These are phyloP conservation scores for Sambucus nigra DNA, from an alignment of 129 eudicot species.

Conservation along the genomic window DNA sequence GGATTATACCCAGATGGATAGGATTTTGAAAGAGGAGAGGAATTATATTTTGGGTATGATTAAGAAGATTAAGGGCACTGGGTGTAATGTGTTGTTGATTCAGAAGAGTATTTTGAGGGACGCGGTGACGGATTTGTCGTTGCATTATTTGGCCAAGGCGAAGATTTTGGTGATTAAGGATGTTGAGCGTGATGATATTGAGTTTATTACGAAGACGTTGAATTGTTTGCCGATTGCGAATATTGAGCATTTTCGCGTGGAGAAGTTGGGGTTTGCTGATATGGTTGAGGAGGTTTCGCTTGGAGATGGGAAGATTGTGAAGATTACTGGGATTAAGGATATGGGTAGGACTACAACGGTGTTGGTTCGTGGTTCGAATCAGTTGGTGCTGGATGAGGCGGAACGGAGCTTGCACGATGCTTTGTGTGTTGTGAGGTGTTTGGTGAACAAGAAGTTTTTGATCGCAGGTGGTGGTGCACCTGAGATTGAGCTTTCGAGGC, in stretches of 20 bases:
- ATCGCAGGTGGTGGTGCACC: constrained; percentile 99
- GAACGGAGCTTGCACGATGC: constrained; percentile 99
- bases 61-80: constrained; percentile 80
- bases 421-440: constrained; percentile 83
- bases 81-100: constrained; percentile 86
- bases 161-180: constrained; percentile 88
- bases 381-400: constrained; percentile 84
- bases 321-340: constrained; percentile 83
- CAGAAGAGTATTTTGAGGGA: constrained; percentile 97
- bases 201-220: constrained; percentile 84
- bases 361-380: constrained; percentile 81
- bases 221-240: constrained; percentile 83
- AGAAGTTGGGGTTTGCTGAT: constrained; percentile 81
- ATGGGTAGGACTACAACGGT: constrained; percentile 91
- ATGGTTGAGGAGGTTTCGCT: constrained; percentile 75
- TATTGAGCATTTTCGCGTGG: constrained; percentile 80
- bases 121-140: constrained; percentile 77
- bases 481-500: constrained; percentile 86
- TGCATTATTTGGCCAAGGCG: constrained; percentile 86
- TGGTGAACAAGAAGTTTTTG: constrained; percentile 78
- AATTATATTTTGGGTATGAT: constrained; percentile 79
- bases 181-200: constrained; percentile 90
- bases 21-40: constrained; percentile 91
- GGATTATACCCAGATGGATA: constrained; percentile 89
- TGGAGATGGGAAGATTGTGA: constrained; percentile 87